Base-by-base conservation (phyloP, 345 rosid species). In the Firmiana major region DNA sequence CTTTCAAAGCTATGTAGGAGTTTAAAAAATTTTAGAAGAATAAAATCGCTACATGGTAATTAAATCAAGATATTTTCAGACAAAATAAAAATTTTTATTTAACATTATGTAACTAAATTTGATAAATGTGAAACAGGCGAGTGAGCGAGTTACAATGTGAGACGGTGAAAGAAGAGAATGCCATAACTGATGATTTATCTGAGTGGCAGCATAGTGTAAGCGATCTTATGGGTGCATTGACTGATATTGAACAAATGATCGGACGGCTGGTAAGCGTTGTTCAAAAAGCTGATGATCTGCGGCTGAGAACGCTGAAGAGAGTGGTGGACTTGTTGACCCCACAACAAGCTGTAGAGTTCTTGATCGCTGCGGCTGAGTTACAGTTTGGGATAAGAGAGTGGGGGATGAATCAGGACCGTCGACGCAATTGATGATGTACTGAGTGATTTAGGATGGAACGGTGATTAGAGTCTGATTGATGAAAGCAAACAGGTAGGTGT, bases 121-220 rank as follows among this genome's bases (percentile, higher is more conserved):
- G 5, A 58, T 13, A 17, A 58, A 13, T 28, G 21, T 53, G 34
- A 2, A 63, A 62, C 86, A 94, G 98, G 91, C 81, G 84, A 60
- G 95, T 93, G 78, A 94, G 94, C 9, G 97, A 91, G 87, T 73
- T 94, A 62, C 98, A 94, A 77, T 93, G 98, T 58, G 92, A 91
- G 81, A 89, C 97, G 15, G 98, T 91, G 83, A 87, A 82, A 40
- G 95, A 91, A 78, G 98, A 94, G 90, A 94, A 94, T 60, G 87
- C 78, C 0, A 87, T 93, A 49, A 91, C 93, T 0, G 91, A 85
- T 17, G 92, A 93, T 80, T 66, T 91, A 19, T 84, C 94, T 0
- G 90, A 87, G 76, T 94, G 98, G 98, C 98, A 93, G 80, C 95
- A 89, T 34, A 80, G 84, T 0, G 91, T 89, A 3, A 75, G 83